A percentile compares a stretch with the other conserved stretches of the same genome.
Conservation (phyloP, 345 rosid genomes). For the Brassica nigra region DNA sequence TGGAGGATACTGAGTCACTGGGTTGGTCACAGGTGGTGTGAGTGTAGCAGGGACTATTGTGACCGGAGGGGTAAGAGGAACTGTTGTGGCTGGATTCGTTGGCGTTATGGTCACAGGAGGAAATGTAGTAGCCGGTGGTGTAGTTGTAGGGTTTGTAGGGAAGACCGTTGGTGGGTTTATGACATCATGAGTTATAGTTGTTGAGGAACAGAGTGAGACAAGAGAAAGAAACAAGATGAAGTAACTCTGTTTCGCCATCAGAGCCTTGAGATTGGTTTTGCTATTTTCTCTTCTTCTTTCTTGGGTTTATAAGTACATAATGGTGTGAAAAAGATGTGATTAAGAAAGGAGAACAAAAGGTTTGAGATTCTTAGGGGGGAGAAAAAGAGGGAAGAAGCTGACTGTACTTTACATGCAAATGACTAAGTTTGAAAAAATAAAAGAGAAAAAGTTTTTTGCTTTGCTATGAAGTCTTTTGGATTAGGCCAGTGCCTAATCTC, state of each 20-base stretch:
- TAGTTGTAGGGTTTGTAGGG: constrained; percentile 48
- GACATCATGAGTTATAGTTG: constrained; percentile 47
- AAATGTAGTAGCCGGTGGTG: constrained; percentile 50
- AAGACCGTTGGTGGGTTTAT: constrained; percentile 47
- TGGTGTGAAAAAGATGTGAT: not conserved
- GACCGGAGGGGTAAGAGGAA: constrained; percentile 49
- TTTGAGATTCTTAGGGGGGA: constrained; percentile 20
- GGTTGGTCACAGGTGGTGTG: constrained; percentile 54
- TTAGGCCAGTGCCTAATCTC: constrained; percentile 34
- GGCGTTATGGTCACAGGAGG: constrained; percentile 45
- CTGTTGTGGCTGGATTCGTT: constrained; percentile 47
- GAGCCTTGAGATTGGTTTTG: constrained; percentile 19
- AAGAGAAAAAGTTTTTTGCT: constrained; percentile 47
- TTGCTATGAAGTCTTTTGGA: constrained; percentile 57
- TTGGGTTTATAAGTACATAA: constrained; percentile 29
- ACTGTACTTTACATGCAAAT: constrained; percentile 43
- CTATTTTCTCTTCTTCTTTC: constrained; percentile 18
- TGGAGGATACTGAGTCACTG: constrained; percentile 61
- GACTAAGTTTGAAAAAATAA: constrained; percentile 38
- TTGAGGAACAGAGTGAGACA: constrained; percentile 46
- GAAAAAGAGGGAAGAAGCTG: constrained; percentile 33
- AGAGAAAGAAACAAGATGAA: constrained; percentile 48
- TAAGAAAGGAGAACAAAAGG: constrained; percentile 31
- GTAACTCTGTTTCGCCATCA: constrained; percentile 51
- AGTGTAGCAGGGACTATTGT: constrained; percentile 51